Base-by-base conservation (phyloP, 352 stramenopile species). In the Pythium utonaiense region DNA sequence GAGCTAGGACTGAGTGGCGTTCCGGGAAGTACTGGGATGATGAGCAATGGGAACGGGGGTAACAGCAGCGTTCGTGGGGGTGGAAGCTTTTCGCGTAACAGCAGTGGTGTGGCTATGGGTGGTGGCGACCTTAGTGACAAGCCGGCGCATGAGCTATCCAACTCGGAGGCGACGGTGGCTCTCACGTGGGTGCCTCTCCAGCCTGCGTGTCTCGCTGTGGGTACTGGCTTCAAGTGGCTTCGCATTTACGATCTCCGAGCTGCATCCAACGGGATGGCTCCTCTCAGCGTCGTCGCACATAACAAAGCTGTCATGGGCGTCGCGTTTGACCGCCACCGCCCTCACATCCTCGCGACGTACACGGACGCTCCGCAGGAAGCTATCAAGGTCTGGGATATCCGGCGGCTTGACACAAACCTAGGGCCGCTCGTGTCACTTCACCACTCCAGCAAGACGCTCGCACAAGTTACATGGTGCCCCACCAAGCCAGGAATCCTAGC, bases 211-310 rank as follows among this genome's bases (percentile, higher is more conserved):
- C 62, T 95, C 33, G 84, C 84, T 0, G 90, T 81, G 6, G 86
- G 86, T 17, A 95, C 86, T 17, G 86, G 86, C 2, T 95, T 95
- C 69, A 93, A 93, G 74, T 95, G 86, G 86, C 65, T 95, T 13
- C 77, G 86, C 25, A 82, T 95, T 48, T 93, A 95, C 56, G 86
- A 95, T 64, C 47, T 95, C 19, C 71, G 86, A 19, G 66, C 73
- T 0, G 84, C 89, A 0, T 88, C 87, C 6, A 53, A 25, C n/a
- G 53, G 28, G 4, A 69, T 74, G 33, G 71, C 78, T n/a, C 83
- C 83, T 1, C 75, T 95, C 65, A 92, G 80, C 51, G 81, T 95
- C 13, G 82, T 91, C 0, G 86, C 86, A 3, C 86, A 95, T 59
- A 90, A 89, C 61, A 95, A 95, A 62, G 80, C 78, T 0, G 86